These are phyloP conservation scores for Dictyostelium firmibasis DNA, from an alignment of 78 protist genomes.

Conservation along the genomic window DNA sequence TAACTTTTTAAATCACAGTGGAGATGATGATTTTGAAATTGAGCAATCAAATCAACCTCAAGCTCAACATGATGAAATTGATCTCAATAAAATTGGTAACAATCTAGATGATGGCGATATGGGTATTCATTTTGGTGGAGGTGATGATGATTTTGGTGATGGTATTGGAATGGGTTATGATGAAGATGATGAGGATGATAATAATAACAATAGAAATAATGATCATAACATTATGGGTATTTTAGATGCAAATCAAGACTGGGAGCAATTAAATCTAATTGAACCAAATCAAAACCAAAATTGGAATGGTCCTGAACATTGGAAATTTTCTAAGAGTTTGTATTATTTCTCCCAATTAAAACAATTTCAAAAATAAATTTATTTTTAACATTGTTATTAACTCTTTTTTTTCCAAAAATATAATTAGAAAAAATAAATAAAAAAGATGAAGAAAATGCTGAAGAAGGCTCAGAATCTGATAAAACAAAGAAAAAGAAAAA, in stretches of 20 bases:
- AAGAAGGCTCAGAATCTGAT: background rate
- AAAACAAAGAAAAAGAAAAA: constrained; percentile 15
- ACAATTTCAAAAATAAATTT: background rate
- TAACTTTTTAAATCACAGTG: constrained; percentile 1
- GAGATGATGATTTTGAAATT: constrained; percentile 9
- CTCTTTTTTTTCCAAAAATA: background rate
- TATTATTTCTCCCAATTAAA: background rate
- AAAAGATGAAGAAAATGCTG: background rate
- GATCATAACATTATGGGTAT: constrained; percentile 17
- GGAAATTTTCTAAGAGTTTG: constrained; percentile 75
- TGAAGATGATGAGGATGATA: constrained; percentile 20
- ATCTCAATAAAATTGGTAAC: constrained; percentile 1
- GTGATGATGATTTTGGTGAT: constrained; percentile 11
- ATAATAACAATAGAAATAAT: background rate
- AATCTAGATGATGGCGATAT: constrained; percentile 7
- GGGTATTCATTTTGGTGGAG: constrained; percentile 3
- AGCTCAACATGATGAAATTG: constrained; percentile 24
- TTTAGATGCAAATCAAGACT: background rate
- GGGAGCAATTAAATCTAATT: constrained; percentile 63
- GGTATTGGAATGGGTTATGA: background rate
- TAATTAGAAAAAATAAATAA: background rate
- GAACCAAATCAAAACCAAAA: constrained; percentile 7
- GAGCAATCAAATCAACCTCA: background rate
- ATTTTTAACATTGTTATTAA: background rate
- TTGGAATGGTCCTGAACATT: constrained; percentile 90